Evolutionary conservation across 2,329 filamentous ascomycete species (phyloP), one percentile per base, ranked within the genome.

Genomic region (Aureobasidium uvarum): DNA sequence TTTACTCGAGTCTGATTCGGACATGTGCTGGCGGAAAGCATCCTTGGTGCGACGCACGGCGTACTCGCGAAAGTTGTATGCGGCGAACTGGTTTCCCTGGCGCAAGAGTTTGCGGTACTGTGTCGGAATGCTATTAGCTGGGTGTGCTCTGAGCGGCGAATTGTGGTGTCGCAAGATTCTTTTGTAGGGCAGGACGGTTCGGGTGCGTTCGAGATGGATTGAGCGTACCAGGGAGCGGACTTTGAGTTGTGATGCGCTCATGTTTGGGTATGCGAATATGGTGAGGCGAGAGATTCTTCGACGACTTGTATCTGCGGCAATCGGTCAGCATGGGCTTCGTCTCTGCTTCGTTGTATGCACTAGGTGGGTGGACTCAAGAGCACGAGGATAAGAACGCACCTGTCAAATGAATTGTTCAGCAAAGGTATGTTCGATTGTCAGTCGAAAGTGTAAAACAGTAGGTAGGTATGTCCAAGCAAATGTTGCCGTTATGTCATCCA

Each of bases 31-130:
- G 72, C 89, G 86, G 78, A 98, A 99, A 5, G 91, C 89, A 81
- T 98, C 95, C 76, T 85, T 86, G 76, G 95, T 96, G 77, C 94
- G 86, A 75, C 95, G 89, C 79, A 88, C 90, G 63, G 95, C 93
- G 79, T 99, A 99, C 77, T 97, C 94, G 80, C 95, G 87, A 84
- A 97, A 99, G 81, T 98, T 99, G 83, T 98, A 99, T 71, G 90
- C 87, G 68, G 92, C 86, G 78, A 99, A 98, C 74, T 96, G 90
- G 68, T 85, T 84, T 68, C 92, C 88, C 77, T 95, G 90, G 72
- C 93, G 90, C 73, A 98, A 83, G 72, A 99, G 83, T 74, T 94
- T 94, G 70, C 95, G 93, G 80, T 96, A 98, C 93, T 96, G 23
- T 36, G 25, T 55, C n/a, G 20, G 45, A 13, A 23, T 5, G 5